A percentile compares a stretch with the other conserved stretches of the same genome.
Conservation (phyloP, 2,329 filamentous ascomycete genomes). For the Ophiostoma pallidulum region DNA sequence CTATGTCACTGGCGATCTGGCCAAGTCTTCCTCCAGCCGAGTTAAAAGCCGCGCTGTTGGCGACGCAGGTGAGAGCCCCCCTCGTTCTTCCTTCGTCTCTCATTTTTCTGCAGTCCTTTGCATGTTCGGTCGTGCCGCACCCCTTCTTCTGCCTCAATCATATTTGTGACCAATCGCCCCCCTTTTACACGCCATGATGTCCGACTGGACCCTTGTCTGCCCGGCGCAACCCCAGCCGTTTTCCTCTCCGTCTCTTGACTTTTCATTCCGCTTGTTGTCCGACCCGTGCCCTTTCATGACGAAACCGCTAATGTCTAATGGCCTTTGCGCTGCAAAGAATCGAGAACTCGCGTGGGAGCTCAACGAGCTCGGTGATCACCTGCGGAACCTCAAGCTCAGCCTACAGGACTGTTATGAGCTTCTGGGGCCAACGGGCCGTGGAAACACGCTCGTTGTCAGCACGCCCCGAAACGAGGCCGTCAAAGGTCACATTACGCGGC, state of each 20-base stretch:
- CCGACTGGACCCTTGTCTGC: conserved; percentile 10
- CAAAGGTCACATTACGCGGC: conserved; percentile 84
- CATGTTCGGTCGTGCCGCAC: background rate
- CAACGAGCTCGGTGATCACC: conserved; percentile 37
- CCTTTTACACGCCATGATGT: background rate
- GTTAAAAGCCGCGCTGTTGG: conserved; percentile 40
- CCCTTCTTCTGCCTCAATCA: background rate
- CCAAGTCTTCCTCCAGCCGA: conserved; percentile 41
- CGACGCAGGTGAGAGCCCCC: conserved; percentile 44
- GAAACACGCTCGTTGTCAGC: conserved; percentile 81
- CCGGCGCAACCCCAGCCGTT: background rate
- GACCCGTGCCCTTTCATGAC: background rate
- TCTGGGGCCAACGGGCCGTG: conserved; percentile 73
- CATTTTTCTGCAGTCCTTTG: background rate
- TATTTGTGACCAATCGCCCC: too few species aligned
- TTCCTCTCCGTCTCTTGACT: background rate
- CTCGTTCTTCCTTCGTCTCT: background rate
- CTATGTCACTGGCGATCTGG: conserved; percentile 52
- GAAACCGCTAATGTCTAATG: conserved; percentile 20
- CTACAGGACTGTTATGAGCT: conserved; percentile 84
- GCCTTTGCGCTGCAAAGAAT: conserved; percentile 29
- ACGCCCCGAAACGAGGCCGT: conserved; percentile 79
- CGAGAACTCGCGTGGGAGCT: conserved; percentile 49
- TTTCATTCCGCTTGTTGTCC: background rate
- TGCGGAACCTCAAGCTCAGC: conserved; percentile 48